phyloP scores from a whole-genome alignment of 495 filamentous ascomycete genomes.

The Penicillium dipodomyicola region DNA sequence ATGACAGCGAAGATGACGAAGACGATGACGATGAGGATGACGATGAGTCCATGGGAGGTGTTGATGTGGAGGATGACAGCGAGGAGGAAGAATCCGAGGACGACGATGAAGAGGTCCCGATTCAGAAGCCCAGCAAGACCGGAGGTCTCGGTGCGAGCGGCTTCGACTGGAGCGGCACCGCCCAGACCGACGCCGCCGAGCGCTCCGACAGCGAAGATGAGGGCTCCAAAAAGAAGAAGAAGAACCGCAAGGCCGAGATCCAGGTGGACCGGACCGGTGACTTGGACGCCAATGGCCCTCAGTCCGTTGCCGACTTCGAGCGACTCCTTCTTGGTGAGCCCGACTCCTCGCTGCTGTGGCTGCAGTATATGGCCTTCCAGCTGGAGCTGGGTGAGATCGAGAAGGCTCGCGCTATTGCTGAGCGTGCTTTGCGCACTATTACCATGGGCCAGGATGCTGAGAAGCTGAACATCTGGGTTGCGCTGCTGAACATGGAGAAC shows the following conservation, averaged over 20 bases:
- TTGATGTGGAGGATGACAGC: constrained; percentile 53
- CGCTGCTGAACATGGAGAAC: constrained; percentile 89
- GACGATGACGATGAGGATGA: constrained; percentile 39
- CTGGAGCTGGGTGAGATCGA: constrained; percentile 83
- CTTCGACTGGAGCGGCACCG: constrained; percentile 82
- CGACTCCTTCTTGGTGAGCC: constrained; percentile 88
- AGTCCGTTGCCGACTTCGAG: constrained; percentile 87
- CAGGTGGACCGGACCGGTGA: constrained; percentile 85
- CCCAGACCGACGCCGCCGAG: constrained; percentile 46
- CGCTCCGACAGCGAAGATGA: constrained; percentile 49
- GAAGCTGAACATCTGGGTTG: constrained; percentile 93
- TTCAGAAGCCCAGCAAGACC: constrained; percentile 27
- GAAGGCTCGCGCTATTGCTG: constrained; percentile 81
- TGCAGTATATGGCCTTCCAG: constrained; percentile 95
- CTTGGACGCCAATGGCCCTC: constrained; percentile 84
- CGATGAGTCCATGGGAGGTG: constrained; percentile 47
- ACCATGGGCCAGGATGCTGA: constrained; percentile 81
- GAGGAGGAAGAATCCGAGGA: constrained; percentile 36
- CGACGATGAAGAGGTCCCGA: constrained; percentile 39
- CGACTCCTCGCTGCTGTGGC: constrained; percentile 85
- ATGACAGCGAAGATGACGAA: constrained; percentile 30
- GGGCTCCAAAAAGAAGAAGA: constrained; percentile 62
- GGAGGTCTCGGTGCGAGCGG: constrained; percentile 70
- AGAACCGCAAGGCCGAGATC: constrained; percentile 72
- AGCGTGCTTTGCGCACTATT: constrained; percentile 86